These are phyloP conservation scores for Colletotrichum zoysiae DNA, from an alignment of 2,329 filamentous ascomycete species.

Conservation along the genomic window DNA sequence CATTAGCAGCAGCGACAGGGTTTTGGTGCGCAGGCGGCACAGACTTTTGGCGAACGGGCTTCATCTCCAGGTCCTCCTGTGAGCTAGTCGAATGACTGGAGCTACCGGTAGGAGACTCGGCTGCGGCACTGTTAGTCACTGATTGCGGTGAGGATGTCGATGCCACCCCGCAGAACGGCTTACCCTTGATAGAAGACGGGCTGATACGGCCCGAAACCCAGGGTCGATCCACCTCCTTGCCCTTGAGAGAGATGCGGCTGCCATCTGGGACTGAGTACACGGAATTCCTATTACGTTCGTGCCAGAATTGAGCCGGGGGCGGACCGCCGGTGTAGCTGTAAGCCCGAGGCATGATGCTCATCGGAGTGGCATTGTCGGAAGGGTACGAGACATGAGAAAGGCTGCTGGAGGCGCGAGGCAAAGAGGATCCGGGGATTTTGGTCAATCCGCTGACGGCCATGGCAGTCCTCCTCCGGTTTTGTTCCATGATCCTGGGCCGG, in stretches of 20 bases:
- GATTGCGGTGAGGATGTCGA: not conserved
- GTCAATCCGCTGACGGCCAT: slow-evolving; percentile 58
- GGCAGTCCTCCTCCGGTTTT: slow-evolving; percentile 63
- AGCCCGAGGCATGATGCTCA: slow-evolving; percentile 55
- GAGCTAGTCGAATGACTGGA: slow-evolving; percentile 55
- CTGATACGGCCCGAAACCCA: slow-evolving; percentile 52
- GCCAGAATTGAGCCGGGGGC: slow-evolving; percentile 45
- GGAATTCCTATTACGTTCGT: slow-evolving; percentile 48
- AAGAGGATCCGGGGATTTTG: slow-evolving; percentile 49
- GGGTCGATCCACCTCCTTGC: slow-evolving; percentile 56
- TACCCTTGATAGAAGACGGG: slow-evolving; percentile 55
- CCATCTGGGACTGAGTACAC: slow-evolving; percentile 48
- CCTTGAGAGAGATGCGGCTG: slow-evolving; percentile 53
- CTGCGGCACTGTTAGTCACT: slow-evolving; percentile 32
- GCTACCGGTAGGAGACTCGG: slow-evolving; percentile 51
- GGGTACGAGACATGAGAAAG: slow-evolving; percentile 63
- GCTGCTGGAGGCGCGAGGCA: slow-evolving; percentile 62
- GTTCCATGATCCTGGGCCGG: slow-evolving; percentile 61
- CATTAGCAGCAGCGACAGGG: slow-evolving; percentile 8
- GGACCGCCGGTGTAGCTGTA: slow-evolving; percentile 60
- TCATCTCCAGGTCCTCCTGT: slow-evolving; percentile 57
- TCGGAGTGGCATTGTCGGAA: slow-evolving; percentile 54
- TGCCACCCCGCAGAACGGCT: not conserved
- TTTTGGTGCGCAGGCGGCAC: slow-evolving; percentile 29
- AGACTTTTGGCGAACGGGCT: slow-evolving; percentile 43